A percentile compares a stretch with the other conserved stretches of the same genome.
Conservation (phyloP, 176 grass and related monocot genomes). For the Triticum turgidum region DNA sequence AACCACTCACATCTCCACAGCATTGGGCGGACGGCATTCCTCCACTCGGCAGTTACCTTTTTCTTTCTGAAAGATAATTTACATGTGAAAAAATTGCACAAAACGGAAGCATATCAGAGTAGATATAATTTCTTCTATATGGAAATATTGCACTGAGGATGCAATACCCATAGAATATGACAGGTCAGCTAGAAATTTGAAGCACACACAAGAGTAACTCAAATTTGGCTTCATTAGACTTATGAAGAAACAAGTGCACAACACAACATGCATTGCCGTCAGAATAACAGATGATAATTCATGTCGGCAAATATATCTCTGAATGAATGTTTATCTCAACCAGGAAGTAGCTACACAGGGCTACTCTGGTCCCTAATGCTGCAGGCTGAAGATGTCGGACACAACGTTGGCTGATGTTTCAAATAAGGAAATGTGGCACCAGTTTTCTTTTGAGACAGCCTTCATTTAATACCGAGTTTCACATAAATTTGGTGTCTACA, state of each 20-base stretch:
- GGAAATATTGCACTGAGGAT: neutral
- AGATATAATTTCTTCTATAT: conserved; percentile 12
- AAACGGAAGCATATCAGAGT: conserved; percentile 18
- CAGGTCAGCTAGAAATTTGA: neutral
- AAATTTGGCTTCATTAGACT: neutral
- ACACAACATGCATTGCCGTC: neutral
- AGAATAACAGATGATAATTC: neutral
- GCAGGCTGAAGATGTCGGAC: neutral
- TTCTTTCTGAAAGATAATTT: conserved; percentile 64
- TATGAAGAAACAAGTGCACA: conserved; percentile 9
- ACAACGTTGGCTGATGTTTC: neutral
- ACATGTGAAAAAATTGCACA: conserved; percentile 13
- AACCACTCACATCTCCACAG: conserved; percentile 86
- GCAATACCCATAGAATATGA: conserved; percentile 26
- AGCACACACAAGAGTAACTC: conserved; percentile 1
- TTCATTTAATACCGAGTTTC: neutral
- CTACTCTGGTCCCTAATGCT: neutral
- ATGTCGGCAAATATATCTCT: neutral
- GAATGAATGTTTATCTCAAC: neutral
- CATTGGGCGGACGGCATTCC: conserved; percentile 62
- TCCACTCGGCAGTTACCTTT: conserved; percentile 82
- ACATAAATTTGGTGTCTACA: neutral
- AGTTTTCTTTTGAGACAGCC: neutral
- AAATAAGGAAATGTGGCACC: neutral
- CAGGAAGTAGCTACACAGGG: neutral